These are phyloP conservation scores for Vigna unguiculata DNA, from an alignment of 306 rosid species.

Conservation along the genomic window DNA sequence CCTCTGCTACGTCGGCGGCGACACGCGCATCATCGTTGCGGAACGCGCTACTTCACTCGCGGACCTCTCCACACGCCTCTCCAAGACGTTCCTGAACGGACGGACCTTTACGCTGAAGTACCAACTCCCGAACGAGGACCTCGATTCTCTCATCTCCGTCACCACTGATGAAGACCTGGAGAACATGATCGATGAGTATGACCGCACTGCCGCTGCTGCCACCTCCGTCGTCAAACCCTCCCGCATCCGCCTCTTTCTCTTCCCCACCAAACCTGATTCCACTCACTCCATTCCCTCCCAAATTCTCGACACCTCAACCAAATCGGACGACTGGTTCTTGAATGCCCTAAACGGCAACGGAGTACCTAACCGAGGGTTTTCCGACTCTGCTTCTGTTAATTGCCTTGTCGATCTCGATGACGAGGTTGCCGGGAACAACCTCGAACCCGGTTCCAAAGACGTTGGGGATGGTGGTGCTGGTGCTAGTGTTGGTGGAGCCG, in stretches of 20 bases:
- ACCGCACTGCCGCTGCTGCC: conserved; percentile 66
- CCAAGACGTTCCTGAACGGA: conserved; percentile 73
- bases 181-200: conserved; percentile 97
- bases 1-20: conserved; percentile 94
- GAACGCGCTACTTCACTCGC: conserved; percentile 74
- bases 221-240: conserved; percentile 68
- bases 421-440: conserved; percentile 52
- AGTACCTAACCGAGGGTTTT: conserved; percentile 73
- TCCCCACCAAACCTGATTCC: conserved; percentile 76
- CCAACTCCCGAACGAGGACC: conserved; percentile 94
- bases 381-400: conserved; percentile 86
- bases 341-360: conserved; percentile 74
- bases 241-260: conserved; percentile 78
- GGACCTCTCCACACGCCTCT: conserved; percentile 76
- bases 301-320: conserved; percentile 69
- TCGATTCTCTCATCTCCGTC: conserved; percentile 87
- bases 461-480: conserved; percentile 37
- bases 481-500: conserved; percentile 38
- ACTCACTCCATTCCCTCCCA: conserved; percentile 78
- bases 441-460: conserved; percentile 62
- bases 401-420: conserved; percentile 84
- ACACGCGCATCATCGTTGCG: conserved; percentile 82
- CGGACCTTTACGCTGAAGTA: conserved; percentile 78
- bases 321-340: conserved; percentile 86
- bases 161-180: conserved; percentile 95